phyloP scores from a whole-genome alignment of 2,329 filamentous ascomycete genomes.

The Rhynchosporium agropyri region DNA sequence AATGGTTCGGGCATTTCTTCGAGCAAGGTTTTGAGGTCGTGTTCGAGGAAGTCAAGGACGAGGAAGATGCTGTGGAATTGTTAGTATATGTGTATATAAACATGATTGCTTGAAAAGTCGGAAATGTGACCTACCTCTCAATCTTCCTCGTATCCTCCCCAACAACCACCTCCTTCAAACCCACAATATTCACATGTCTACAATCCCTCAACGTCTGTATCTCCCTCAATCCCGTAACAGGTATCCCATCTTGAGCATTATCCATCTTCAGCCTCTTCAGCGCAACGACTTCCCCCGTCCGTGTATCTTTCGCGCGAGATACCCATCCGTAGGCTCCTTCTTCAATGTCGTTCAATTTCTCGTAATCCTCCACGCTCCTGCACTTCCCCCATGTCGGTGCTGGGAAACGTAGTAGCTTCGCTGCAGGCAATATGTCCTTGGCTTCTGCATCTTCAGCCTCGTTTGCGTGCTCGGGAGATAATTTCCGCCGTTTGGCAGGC shows the following conservation, averaged over 20 bases:
- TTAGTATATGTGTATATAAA: constrained; percentile 4
- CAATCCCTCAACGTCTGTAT: constrained; percentile 88
- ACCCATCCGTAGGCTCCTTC: constrained; percentile 97
- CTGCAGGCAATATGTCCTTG: constrained; percentile 42
- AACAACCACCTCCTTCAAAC: constrained; percentile 80
- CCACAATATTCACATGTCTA: constrained; percentile 79
- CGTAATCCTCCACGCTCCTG: constrained; percentile 82
- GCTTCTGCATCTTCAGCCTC: constrained; percentile 20
- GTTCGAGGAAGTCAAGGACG: constrained; percentile 96
- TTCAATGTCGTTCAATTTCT: constrained; percentile 94
- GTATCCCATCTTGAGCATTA: constrained; percentile 70
- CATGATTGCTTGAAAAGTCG: background rate
- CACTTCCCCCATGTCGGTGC: constrained; percentile 68
- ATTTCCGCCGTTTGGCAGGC: constrained; percentile 64
- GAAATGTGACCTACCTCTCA: constrained; percentile 50
- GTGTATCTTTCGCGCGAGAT: constrained; percentile 74
- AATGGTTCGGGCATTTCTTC: constrained; percentile 96
- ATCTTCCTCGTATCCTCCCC: constrained; percentile 60
- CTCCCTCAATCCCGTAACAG: constrained; percentile 89
- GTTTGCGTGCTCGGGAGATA: constrained; percentile 41
- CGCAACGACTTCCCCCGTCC: constrained; percentile 80
- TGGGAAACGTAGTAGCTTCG: constrained; percentile 72
- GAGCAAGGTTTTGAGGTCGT: constrained; percentile 91
- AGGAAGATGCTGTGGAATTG: constrained; percentile 71
- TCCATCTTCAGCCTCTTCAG: constrained; percentile 95